Evolutionary conservation across 1,284 basidiomycete species (phyloP).

Genomic region (Ceratobasidium sp.): DNA sequence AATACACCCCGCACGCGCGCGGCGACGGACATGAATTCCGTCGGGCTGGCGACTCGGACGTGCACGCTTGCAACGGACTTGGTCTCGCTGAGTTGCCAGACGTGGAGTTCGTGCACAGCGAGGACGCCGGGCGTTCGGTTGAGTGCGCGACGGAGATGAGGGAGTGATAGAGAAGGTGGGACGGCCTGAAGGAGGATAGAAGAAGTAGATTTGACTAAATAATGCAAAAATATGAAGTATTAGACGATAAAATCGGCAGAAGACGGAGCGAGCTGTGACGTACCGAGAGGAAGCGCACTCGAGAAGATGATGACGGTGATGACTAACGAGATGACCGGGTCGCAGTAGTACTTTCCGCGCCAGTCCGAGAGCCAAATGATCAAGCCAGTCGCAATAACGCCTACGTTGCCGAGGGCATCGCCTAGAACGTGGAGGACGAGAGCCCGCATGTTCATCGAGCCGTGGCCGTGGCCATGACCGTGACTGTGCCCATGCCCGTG

Average conservation of each 20-base stretch:
- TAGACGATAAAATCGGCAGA: not conserved
- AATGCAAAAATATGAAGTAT: constrained; percentile 44
- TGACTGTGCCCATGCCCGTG: constrained; percentile 59
- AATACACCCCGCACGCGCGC: constrained; percentile 85
- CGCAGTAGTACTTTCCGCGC: constrained; percentile 90
- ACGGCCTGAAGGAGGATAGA: constrained; percentile 98
- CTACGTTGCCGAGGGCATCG: constrained; percentile 97
- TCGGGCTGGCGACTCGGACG: constrained; percentile 77
- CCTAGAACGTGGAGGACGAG: constrained; percentile 95
- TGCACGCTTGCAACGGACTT: constrained; percentile 98
- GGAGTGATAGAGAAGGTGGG: constrained; percentile 89
- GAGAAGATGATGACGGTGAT: constrained; percentile 98
- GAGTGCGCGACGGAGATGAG: constrained; percentile 86
- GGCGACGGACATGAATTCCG: constrained; percentile 92
- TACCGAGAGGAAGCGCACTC: constrained; percentile 92
- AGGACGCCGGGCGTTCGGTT: constrained; percentile 87
- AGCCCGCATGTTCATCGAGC: constrained; percentile 98
- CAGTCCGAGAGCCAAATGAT: constrained; percentile 89
- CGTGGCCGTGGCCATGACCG: constrained; percentile 71
- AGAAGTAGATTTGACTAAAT: constrained; percentile 88
- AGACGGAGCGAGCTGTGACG: constrained; percentile 52
- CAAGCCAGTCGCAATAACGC: constrained; percentile 95
- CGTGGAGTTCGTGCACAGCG: constrained; percentile 94
- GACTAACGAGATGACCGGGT: constrained; percentile 93
- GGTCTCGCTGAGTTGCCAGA: constrained; percentile 93